These are phyloP conservation scores for Oryza officinalis DNA, from an alignment of 176 grass and related monocot genomes.

Conservation along the genomic window DNA sequence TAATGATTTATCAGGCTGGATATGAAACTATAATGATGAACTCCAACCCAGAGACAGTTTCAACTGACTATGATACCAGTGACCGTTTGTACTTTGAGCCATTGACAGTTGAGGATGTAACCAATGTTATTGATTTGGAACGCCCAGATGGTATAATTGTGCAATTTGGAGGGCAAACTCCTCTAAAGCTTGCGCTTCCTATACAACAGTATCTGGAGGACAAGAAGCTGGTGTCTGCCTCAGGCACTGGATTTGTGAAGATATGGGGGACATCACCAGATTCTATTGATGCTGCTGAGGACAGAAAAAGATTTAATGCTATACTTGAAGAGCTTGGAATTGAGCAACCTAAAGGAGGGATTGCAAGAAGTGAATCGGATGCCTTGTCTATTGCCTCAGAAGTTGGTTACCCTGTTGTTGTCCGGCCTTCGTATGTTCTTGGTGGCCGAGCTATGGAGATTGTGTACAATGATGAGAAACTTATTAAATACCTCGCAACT, in stretches of 20 bases:
- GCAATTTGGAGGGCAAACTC: constrained; percentile 97
- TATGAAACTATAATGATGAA: constrained; percentile 99
- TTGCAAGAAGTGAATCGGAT: constrained; percentile 90
- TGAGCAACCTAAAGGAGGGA: constrained; percentile 91
- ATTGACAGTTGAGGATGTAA: constrained; percentile 88
- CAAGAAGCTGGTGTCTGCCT: constrained; percentile 59
- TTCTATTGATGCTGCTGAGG: constrained; percentile 98
- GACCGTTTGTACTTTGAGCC: constrained; percentile 95
- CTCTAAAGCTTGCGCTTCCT: constrained; percentile 88
- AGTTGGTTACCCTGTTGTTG: constrained; percentile 93
- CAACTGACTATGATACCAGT: constrained; percentile 97
- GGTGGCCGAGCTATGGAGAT: constrained; percentile 99
- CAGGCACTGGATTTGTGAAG: constrained; percentile 60
- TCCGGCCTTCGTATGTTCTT: constrained; percentile 94
- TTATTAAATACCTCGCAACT: constrained; percentile 87
- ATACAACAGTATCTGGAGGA: constrained; percentile 76
- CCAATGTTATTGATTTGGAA: constrained; percentile 92
- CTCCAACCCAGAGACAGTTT: constrained; percentile 99
- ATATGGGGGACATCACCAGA: constrained; percentile 99
- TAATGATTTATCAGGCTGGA: constrained; percentile 53
- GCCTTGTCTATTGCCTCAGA: constrained; percentile 83
- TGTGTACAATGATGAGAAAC: constrained; percentile 89
- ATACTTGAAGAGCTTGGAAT: constrained; percentile 91
- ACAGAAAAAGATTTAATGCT: constrained; percentile 93
- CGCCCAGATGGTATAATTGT: constrained; percentile 93